Conservation (phyloP, 495 filamentous ascomycete species). For the Penicillium longicatenatum region DNA sequence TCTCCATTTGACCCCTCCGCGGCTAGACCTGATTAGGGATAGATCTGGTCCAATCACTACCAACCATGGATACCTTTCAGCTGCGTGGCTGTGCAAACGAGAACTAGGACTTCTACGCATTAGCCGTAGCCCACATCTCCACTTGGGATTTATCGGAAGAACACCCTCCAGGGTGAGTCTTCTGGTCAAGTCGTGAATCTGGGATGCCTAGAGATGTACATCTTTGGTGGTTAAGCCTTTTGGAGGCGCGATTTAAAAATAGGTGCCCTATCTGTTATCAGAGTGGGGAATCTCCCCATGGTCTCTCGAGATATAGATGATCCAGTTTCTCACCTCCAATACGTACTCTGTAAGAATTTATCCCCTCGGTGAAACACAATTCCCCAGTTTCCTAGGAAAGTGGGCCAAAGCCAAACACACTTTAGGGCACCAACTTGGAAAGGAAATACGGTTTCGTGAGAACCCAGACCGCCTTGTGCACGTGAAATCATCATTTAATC, state of each 20-base stretch:
- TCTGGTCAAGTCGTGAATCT: neutral
- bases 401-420: constrained; percentile 2
- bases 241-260: constrained; percentile 3
- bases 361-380: neutral
- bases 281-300: constrained; percentile 8
- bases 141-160: neutral
- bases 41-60: constrained; percentile 9
- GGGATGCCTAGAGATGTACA: neutral
- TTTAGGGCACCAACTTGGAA: constrained; percentile 1
- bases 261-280: constrained; percentile 15
- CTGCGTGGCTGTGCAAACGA: constrained; percentile 39
- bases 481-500: constrained; percentile 26
- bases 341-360: neutral
- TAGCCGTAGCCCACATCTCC: constrained; percentile 3
- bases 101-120: constrained; percentile 5
- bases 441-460: neutral
- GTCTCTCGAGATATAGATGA: neutral
- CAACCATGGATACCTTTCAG: constrained; percentile 23
- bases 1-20: neutral
- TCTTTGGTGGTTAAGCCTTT: neutral
- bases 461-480: constrained; percentile 33
- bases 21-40: constrained; percentile 12
- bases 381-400: neutral
- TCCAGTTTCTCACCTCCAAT: too few species aligned
- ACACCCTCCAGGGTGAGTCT: neutral